Evolutionary conservation across 2,329 filamentous ascomycete genomes (phyloP).

Genomic region (Aspergillus sp.): DNA sequence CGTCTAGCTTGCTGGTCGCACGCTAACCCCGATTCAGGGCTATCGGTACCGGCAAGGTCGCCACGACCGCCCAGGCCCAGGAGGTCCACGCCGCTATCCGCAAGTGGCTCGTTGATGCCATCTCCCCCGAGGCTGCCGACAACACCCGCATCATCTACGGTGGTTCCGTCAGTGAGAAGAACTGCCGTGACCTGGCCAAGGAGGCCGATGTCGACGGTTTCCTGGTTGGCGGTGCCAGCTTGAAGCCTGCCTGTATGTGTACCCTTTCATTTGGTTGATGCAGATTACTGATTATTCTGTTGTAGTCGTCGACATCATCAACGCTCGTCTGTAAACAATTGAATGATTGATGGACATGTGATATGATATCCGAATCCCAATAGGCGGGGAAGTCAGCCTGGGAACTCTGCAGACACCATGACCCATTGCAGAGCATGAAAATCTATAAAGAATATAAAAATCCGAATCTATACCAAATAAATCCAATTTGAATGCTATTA

Average conservation of each 20-base stretch:
- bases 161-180: constrained; percentile 96
- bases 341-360: constrained; percentile 10
- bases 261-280: constrained; percentile 2
- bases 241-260: constrained; percentile 88
- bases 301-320: constrained; percentile 68
- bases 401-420: not conserved
- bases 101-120: constrained; percentile 73
- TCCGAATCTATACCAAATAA: not conserved
- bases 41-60: constrained; percentile 90
- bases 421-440: not conserved
- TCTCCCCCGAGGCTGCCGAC: constrained; percentile 77
- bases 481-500: not conserved
- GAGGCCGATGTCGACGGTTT: constrained; percentile 97
- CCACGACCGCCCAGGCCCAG: constrained; percentile 85
- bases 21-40: constrained; percentile 48
- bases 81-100: constrained; percentile 92
- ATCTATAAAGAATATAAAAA: not conserved
- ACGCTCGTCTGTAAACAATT: constrained; percentile 54
- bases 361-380: constrained; percentile 8
- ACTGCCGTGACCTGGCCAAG: constrained; percentile 89
- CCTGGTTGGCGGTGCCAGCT: constrained; percentile 90
- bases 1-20: not conserved
- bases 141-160: constrained; percentile 95
- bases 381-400: not conserved
- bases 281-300: too few species aligned